Percentiles rank a stretch among this genome's conserved stretches.
Evolutionary conservation across 352 stramenopile genomes (phyloP).

Genomic region (Globisporangium canariense): DNA sequence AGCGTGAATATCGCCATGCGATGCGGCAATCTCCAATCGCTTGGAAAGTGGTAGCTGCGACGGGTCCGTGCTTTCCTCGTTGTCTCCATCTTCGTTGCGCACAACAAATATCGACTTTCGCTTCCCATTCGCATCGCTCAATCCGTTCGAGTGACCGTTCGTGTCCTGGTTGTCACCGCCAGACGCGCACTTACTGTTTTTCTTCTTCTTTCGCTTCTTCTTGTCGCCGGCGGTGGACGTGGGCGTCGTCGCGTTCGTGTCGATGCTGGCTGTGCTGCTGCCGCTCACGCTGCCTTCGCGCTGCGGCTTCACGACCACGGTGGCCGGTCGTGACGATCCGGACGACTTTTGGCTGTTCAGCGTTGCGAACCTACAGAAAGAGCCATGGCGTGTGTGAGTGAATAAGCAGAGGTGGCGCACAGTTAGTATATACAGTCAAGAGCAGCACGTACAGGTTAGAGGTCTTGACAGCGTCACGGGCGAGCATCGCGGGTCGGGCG

Average conservation of each 20-base stretch:
- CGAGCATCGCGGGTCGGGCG: conserved; percentile 19
- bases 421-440: not conserved
- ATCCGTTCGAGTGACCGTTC: not conserved
- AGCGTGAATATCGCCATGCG: conserved; percentile 62
- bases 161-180: not conserved
- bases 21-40: conserved; percentile 66
- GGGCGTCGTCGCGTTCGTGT: conserved; percentile 19
- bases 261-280: conserved; percentile 25
- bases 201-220: conserved; percentile 39
- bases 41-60: conserved; percentile 45
- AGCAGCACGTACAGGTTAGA: conserved; percentile 28
- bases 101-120: conserved; percentile 10
- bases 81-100: not conserved
- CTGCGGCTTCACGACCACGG: not conserved
- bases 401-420: not conserved
- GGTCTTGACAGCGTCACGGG: conserved; percentile 35
- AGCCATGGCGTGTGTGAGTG: too few relatives aligned
- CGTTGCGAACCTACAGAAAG: conserved; percentile 7
- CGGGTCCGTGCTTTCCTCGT: conserved; percentile 20
- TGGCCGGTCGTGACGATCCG: not conserved
- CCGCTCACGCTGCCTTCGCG: conserved; percentile 21
- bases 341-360: conserved; percentile 11
- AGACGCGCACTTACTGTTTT: conserved; percentile 14
- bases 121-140: not conserved
- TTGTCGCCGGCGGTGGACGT: conserved; percentile 15